These are phyloP conservation scores for Sarocladiaceae sp. DNA, from an alignment of 2,329 filamentous ascomycete genomes.

Conservation along the genomic window DNA sequence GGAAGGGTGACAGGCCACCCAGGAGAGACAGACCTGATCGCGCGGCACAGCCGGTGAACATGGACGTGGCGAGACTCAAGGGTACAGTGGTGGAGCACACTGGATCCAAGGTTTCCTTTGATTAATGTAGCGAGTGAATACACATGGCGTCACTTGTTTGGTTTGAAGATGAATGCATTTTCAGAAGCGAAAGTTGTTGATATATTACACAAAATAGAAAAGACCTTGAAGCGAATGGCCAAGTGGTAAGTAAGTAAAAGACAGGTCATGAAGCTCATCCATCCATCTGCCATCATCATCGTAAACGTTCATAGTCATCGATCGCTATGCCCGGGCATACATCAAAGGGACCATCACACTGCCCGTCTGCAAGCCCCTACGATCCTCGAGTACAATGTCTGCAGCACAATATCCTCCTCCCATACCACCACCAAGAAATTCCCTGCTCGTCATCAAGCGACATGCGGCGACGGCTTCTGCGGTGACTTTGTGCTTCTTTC, in stretches of 20 bases:
- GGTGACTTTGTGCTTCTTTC: conserved; percentile 23
- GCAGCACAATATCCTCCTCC: conserved; percentile 13
- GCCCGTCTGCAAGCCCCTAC: conserved; percentile 46
- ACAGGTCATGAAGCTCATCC: conserved; percentile 18
- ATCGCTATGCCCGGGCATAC: conserved; percentile 42
- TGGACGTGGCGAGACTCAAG: conserved; percentile 60
- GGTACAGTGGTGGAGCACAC: conserved; percentile 74
- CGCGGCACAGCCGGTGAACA: conserved; percentile 37
- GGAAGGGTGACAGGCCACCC: conserved; percentile 30
- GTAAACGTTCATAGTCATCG: too few species aligned
- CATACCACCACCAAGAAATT: conserved; percentile 24
- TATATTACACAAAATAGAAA: conserved; percentile 14
- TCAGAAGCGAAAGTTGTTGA: conserved; percentile 2
- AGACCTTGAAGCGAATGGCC: conserved; percentile 10
- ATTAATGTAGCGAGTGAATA: conserved; percentile 26
- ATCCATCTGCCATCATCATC: conserved; percentile 11
- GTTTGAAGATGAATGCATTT: neutral
- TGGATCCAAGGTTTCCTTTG: conserved; percentile 81
- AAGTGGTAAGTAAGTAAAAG: conserved; percentile 14
- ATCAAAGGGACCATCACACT: conserved; percentile 56
- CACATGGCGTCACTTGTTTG: neutral
- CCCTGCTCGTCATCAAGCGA: conserved; percentile 24
- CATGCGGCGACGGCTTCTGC: conserved; percentile 30
- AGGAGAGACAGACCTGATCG: conserved; percentile 15
- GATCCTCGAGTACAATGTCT: conserved; percentile 36